These are phyloP conservation scores for Kazachstania viticola DNA, from an alignment of 805 yeast genomes.

Conservation along the genomic window DNA sequence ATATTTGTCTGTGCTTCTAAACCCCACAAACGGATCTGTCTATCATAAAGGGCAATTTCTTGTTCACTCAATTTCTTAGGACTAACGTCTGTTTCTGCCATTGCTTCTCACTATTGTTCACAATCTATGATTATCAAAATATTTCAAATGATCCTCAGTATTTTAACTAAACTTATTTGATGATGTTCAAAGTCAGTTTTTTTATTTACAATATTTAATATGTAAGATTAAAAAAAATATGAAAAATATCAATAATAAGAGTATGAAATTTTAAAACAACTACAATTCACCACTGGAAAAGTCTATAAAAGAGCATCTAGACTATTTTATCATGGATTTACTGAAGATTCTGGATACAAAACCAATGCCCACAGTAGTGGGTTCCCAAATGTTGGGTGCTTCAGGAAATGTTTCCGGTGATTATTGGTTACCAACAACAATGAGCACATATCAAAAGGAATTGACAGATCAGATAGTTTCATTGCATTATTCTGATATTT, in stretches of 20 bases:
- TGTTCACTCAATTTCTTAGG: constrained; percentile 36
- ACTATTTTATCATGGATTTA: constrained; percentile 45
- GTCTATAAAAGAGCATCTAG: not conserved
- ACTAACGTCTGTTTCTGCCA: no score
- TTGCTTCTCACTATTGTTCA: no score
- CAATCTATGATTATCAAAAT: no score
- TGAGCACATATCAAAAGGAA: constrained; percentile 79
- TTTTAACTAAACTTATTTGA: no score
- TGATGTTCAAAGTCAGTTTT: no score
- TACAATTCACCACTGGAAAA: not conserved
- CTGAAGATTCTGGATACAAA: constrained; percentile 67
- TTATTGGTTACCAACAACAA: constrained; percentile 69
- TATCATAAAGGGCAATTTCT: constrained; percentile 84
- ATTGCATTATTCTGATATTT: constrained; percentile 79
- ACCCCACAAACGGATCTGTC: constrained; percentile 95
- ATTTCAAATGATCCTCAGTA: no score
- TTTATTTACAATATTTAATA: no score
- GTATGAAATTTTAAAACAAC: not conserved
- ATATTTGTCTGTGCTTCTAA: constrained; percentile 75
- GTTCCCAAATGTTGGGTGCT: constrained; percentile 34
- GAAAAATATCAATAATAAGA: not conserved
- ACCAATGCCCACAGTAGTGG: constrained; percentile 72
- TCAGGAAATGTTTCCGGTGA: constrained; percentile 37
- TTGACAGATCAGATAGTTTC: constrained; percentile 86
- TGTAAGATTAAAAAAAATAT: not conserved